phyloP scores from a whole-genome alignment of 1,284 basidiomycete genomes.

The Leccinum variabile region DNA sequence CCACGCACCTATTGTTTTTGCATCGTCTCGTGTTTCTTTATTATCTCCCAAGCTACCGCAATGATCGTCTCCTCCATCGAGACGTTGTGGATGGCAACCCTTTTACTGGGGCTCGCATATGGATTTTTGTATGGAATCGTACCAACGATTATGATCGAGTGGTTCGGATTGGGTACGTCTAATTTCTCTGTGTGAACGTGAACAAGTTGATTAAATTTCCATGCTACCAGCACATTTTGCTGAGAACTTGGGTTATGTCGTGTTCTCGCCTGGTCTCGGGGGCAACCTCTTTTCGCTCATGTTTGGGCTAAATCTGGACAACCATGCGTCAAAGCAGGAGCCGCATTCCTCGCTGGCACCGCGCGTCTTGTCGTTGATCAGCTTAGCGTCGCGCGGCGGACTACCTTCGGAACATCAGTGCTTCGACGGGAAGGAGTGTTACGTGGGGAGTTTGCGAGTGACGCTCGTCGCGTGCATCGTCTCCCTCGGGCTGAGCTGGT shows the following conservation, averaged over 20 bases:
- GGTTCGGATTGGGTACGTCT: conserved; percentile 76
- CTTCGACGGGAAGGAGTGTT: conserved; percentile 47
- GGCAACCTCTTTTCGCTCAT: conserved; percentile 84
- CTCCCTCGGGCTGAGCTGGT: conserved; percentile 45
- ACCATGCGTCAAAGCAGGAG: conserved; percentile 47
- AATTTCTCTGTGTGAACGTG: background rate
- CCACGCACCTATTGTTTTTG: conserved; percentile 74
- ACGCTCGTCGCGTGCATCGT: conserved; percentile 45
- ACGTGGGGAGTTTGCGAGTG: conserved; percentile 44
- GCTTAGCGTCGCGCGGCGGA: conserved; percentile 24
- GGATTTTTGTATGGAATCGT: conserved; percentile 77
- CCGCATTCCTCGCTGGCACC: background rate
- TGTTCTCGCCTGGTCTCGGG: conserved; percentile 74
- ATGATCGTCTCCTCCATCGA: conserved; percentile 58
- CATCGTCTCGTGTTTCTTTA: conserved; percentile 64
- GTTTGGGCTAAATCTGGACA: conserved; percentile 80
- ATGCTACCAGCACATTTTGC: conserved; percentile 58
- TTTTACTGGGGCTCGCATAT: conserved; percentile 71
- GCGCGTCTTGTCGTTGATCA: conserved; percentile 6
- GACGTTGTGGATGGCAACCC: conserved; percentile 77
- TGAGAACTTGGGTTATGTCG: conserved; percentile 86
- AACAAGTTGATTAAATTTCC: background rate
- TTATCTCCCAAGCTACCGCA: conserved; percentile 67
- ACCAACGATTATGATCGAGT: conserved; percentile 80
- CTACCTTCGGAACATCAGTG: conserved; percentile 42